Conservation (phyloP, 1,139 yeast species). For the Diutina sp. region DNA sequence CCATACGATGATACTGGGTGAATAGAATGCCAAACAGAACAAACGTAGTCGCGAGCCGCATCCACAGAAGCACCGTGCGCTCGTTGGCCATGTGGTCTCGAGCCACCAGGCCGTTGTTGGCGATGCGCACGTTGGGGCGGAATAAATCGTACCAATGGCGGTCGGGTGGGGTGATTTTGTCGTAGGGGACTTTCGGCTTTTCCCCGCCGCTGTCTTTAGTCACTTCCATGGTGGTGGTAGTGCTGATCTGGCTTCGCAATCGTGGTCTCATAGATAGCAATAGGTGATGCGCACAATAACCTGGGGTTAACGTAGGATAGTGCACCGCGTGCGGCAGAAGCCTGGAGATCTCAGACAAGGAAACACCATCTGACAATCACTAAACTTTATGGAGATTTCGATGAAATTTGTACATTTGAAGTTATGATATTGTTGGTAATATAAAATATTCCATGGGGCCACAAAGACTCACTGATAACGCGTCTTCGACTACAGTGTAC, state of each 20-base stretch:
- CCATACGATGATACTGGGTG: background rate
- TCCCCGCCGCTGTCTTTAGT: background rate
- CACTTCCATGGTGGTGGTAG: background rate
- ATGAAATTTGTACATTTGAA: no score
- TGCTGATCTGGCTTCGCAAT: background rate
- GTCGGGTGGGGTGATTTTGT: background rate
- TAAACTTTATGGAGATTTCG: no score
- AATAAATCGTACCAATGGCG: background rate
- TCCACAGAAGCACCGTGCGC: constrained; percentile 1
- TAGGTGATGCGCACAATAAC: no score
- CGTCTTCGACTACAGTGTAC: no score
- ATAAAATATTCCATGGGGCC: no score
- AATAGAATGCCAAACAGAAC: background rate
- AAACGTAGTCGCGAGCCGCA: background rate
- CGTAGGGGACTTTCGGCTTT: background rate
- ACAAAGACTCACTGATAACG: no score
- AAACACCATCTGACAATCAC: no score
- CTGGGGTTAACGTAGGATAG: no score
- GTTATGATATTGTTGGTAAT: no score
- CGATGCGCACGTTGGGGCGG: background rate
- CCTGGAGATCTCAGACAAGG: no score
- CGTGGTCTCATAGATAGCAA: background rate
- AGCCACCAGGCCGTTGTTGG: background rate
- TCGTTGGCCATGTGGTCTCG: constrained; percentile 2
- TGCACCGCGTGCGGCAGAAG: no score